Base-by-base conservation (phyloP, 768 basidiomycete genomes). In the Suillus variegatus region DNA sequence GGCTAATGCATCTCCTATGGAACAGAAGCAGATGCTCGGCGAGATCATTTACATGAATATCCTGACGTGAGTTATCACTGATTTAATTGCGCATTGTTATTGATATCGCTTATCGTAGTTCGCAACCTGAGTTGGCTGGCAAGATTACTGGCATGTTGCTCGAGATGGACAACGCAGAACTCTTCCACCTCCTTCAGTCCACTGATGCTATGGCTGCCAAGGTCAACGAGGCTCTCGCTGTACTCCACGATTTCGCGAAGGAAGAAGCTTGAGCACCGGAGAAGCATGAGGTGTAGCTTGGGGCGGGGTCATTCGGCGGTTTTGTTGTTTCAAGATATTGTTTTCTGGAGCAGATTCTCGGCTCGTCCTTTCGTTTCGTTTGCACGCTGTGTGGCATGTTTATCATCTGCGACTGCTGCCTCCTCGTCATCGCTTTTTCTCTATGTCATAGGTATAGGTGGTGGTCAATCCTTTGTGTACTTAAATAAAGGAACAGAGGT, bases 21-120 rank as follows among this genome's bases (percentile, higher is more conserved):
- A 99, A 79, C 95, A 98, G 87, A 99, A 99, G 85, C 97, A 99
- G 79, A 95, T 98, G 91, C 85, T 99, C 57, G 97, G 97, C 71
- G 97, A 99, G 81, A 88, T 92, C 60, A 88, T 98, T 71, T 98
- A 98, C 82, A 90, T 97, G 86, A 91, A 88, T 75, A 96, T 98
- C 69, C 86, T 84, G 65, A 74, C 79, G 92, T 94, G 81, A 77
- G 93, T 63, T 67, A 64, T 32, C 12, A 64, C 75, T 44, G 41
- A 3, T 36, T 70, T 28, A 28, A 47, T 28, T 22, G 35, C 57
- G 44, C 16, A n/a, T 49, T 32, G 63, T 67, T 60, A 64, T 8
- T 66, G 62, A 32, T 65, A 55, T 70, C 54, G 75, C 8, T 62
- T 64, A 28, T 63, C 65, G 56, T 75, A 94, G 90, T 28, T 76